phyloP scores from a whole-genome alignment of 768 basidiomycete species.

The Sarcodon sp. region DNA sequence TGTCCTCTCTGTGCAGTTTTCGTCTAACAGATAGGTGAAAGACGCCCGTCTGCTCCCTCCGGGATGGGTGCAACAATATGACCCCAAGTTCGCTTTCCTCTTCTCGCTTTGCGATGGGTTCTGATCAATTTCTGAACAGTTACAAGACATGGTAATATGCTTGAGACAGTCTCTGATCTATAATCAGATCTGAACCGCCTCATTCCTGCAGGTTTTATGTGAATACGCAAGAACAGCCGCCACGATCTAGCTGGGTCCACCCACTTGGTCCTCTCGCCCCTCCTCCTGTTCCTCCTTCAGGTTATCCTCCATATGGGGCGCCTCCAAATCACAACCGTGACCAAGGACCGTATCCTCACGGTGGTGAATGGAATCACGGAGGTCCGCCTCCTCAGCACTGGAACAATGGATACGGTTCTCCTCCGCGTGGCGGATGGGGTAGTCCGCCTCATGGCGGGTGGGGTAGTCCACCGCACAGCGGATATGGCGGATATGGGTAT shows the following conservation, averaged over 20 bases:
- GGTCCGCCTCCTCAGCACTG: slow-evolving; percentile 13
- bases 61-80: slow-evolving; percentile 62
- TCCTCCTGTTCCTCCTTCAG: slow-evolving; percentile 16
- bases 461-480: slow-evolving; percentile 11
- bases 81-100: slow-evolving; percentile 40
- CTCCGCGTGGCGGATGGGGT: not conserved
- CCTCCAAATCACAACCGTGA: slow-evolving; percentile 22
- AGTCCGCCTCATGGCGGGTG: slow-evolving; percentile 7
- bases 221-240: slow-evolving; percentile 47
- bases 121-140: slow-evolving; percentile 21
- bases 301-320: slow-evolving; percentile 30
- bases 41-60: slow-evolving; percentile 49
- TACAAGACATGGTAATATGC: slow-evolving; percentile 51
- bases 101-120: slow-evolving; percentile 8
- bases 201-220: slow-evolving; percentile 56
- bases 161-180: not conserved
- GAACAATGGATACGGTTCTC: slow-evolving; percentile 3
- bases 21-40: slow-evolving; percentile 21
- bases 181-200: not conserved
- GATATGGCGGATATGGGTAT: slow-evolving; percentile 9
- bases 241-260: slow-evolving; percentile 58
- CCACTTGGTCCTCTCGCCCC: slow-evolving; percentile 40
- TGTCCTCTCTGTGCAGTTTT: not conserved
- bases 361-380: slow-evolving; percentile 10
- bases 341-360: slow-evolving; percentile 17